Evolutionary conservation across 768 basidiomycete genomes (phyloP), one percentile per base, ranked within the genome.

Genomic region (Strobilomyces dryophilus): DNA sequence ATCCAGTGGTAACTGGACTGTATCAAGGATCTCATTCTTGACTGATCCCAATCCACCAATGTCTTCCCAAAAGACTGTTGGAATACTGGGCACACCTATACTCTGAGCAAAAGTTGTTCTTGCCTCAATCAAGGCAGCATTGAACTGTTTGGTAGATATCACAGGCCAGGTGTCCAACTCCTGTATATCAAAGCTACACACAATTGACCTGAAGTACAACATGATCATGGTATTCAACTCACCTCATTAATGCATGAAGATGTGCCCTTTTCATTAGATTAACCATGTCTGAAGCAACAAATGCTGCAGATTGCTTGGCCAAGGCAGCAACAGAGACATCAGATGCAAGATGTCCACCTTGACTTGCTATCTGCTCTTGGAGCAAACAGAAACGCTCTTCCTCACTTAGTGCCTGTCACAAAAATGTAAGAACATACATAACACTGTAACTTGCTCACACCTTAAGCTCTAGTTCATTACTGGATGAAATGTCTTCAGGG

Each of bases 71-170:
- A 87, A 80, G 1, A 99, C 94, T 57, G 79, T 87, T 1, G 97
- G 97, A 34, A 99, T 99, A 60, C 89, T 94, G 0, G 97, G 97
- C 24, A 93, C 92, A n/a, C 95, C 95, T 54, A 98, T 95, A 63
- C 81, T 92, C 65, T 94, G 91, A 8, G 91, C 88, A 68, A 95
- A 95, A 0, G 87, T 80, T 10, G 80, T 72, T 49, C 93, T 76
- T 12, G 89, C 87, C 55, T 84, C 80, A 12, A 77, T 75, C 18
- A 98, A 75, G 0, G 92, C 92, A 15, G 59, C 52, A 4, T 86
- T 79, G 61, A 98, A 86, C 64, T 98, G 92, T 39, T 74, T 74
- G 0, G 76, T 75, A 18, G 61, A 62, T n/a, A 67, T 35, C 5
- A 58, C 47, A 50, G 48, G 53, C 26, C 27, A 73, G 40, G 35